phyloP scores from a whole-genome alignment of 1,284 basidiomycete genomes.

The Prillingera fragicola region DNA sequence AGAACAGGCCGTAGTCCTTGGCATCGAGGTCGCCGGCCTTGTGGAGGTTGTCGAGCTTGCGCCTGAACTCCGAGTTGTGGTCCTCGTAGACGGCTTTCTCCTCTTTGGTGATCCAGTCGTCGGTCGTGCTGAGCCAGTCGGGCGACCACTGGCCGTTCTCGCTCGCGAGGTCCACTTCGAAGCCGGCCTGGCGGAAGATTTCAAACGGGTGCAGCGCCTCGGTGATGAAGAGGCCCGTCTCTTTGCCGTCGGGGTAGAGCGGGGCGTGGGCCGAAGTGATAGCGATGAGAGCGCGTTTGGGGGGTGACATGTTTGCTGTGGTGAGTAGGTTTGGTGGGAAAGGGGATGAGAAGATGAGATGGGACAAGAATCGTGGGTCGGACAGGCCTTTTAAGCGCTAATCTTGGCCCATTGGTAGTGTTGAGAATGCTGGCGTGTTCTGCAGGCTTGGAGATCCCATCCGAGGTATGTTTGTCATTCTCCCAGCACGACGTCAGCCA shows the following conservation, averaged over 20 bases:
- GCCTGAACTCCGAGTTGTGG: slow-evolving; percentile 12
- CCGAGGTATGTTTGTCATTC: no score
- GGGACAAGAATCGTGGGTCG: no score
- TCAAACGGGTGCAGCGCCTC: slow-evolving; percentile 25
- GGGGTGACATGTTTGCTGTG: slow-evolving; percentile 20
- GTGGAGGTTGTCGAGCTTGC: slow-evolving; percentile 15
- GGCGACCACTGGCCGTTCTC: slow-evolving; percentile 17
- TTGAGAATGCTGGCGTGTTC: no score
- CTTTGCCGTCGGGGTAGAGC: slow-evolving; percentile 13
- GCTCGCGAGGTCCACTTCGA: slow-evolving; percentile 21
- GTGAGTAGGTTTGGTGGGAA: no score
- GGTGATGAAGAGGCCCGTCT: slow-evolving; percentile 23
- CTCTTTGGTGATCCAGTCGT: slow-evolving; percentile 12
- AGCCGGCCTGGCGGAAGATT: slow-evolving; percentile 17
- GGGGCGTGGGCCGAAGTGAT: slow-evolving; percentile 18
- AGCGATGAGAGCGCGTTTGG: slow-evolving; percentile 18
- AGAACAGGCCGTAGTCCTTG: slow-evolving; percentile 19
- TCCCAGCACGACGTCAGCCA: no score
- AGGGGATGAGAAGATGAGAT: no score
- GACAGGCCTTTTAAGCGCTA: no score
- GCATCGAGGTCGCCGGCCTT: slow-evolving; percentile 11
- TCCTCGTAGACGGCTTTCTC: slow-evolving; percentile 17
- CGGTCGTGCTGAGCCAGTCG: slow-evolving; percentile 12
- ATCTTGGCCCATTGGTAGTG: no score
- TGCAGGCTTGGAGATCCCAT: no score